phyloP scores from a whole-genome alignment of 1,284 basidiomycete genomes.

The Microbotryum lychnidis-dioicae region DNA sequence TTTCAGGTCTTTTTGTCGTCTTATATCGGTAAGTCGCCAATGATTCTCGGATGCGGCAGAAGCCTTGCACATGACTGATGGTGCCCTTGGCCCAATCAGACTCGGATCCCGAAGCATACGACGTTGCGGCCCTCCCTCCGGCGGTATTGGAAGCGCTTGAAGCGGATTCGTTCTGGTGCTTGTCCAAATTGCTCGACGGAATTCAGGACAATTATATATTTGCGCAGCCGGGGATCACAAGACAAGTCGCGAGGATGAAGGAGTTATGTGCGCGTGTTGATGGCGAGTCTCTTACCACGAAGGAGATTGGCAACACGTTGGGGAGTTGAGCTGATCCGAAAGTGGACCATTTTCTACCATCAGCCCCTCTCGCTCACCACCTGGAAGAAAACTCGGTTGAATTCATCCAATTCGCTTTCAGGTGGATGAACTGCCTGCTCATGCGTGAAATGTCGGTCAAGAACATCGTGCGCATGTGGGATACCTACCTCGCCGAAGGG shows the following conservation, averaged over 20 bases:
- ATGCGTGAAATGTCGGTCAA: constrained; percentile 93
- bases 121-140: constrained; percentile 63
- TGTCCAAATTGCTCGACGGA: constrained; percentile 83
- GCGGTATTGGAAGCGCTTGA: constrained; percentile 71
- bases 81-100: constrained; percentile 45
- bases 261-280: constrained; percentile 87
- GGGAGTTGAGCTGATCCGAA: background rate
- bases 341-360: background rate
- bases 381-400: constrained; percentile 83
- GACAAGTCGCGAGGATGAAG: constrained; percentile 83
- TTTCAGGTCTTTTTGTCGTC: constrained; percentile 86
- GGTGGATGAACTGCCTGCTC: constrained; percentile 96
- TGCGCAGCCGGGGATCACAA: constrained; percentile 86
- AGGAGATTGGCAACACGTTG: background rate
- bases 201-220: constrained; percentile 97
- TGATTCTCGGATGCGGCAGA: background rate
- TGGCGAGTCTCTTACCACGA: constrained; percentile 47
- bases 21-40: constrained; percentile 60
- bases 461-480: constrained; percentile 97
- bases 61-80: background rate
- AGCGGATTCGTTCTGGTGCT: constrained; percentile 94
- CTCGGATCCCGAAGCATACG: constrained; percentile 76
- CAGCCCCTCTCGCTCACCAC: constrained; percentile 72
- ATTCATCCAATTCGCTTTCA: constrained; percentile 96
- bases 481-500: constrained; percentile 91